Evolutionary conservation across 768 basidiomycete genomes (phyloP).

Genomic region (Phylloporus sp.): DNA sequence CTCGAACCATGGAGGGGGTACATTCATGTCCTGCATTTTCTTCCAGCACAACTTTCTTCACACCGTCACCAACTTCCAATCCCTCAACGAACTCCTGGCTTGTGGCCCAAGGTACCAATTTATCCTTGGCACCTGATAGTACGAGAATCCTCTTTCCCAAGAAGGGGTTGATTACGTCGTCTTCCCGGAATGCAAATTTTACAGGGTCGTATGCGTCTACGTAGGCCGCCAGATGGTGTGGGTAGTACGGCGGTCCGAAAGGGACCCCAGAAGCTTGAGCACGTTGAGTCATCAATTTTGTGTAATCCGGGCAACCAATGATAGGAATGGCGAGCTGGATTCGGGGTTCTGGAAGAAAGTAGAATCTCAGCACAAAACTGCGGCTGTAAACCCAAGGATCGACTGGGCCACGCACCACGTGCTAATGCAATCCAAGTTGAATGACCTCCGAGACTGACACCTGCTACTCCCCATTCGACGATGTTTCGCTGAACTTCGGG

Average conservation of each 20-base stretch:
- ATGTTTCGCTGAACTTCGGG: slow-evolving; percentile 60
- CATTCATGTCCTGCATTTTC: slow-evolving; percentile 59
- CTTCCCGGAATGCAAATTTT: slow-evolving; percentile 37
- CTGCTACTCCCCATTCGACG: slow-evolving; percentile 66
- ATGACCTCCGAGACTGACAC: slow-evolving; percentile 83
- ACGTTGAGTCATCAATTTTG: slow-evolving; percentile 52
- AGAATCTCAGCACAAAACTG: neutral
- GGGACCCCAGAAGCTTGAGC: slow-evolving; percentile 43
- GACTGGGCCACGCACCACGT: slow-evolving; percentile 31
- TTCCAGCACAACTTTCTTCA: slow-evolving; percentile 53
- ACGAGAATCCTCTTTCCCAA: slow-evolving; percentile 70
- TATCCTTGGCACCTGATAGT: slow-evolving; percentile 62
- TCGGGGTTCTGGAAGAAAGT: slow-evolving; percentile 37
- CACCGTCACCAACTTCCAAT: slow-evolving; percentile 53
- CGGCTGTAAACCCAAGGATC: neutral
- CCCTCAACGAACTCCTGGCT: slow-evolving; percentile 53
- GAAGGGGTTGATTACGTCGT: slow-evolving; percentile 51
- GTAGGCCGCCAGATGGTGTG: slow-evolving; percentile 46
- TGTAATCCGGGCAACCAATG: slow-evolving; percentile 72
- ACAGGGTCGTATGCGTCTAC: slow-evolving; percentile 48
- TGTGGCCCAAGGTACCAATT: slow-evolving; percentile 61
- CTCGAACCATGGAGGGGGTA: slow-evolving; percentile 56
- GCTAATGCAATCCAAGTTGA: slow-evolving; percentile 70
- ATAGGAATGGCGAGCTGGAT: slow-evolving; percentile 46
- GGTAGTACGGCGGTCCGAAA: slow-evolving; percentile 53